Evolutionary conservation across 176 grass and related monocot genomes (phyloP).

Genomic region (Oryza glumipatula): DNA sequence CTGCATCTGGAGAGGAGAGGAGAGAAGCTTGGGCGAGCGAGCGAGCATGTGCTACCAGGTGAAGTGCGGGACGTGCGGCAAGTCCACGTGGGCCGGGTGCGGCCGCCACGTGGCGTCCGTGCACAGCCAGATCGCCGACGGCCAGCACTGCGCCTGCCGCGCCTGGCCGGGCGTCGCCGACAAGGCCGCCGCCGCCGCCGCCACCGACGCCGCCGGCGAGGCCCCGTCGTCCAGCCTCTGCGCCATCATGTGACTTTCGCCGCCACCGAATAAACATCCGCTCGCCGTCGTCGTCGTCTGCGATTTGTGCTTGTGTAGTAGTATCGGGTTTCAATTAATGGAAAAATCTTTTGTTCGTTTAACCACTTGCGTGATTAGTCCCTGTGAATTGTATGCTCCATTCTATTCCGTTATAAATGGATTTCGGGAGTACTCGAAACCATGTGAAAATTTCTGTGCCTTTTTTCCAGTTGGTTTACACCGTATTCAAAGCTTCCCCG

Average conservation of each 20-base stretch:
- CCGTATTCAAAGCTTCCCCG: too few species aligned
- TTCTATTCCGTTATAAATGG: too few species aligned
- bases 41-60: constrained; percentile 70
- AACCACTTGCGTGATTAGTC: not conserved
- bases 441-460: too few species aligned
- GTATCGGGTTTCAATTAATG: not conserved
- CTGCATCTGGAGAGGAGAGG: not conserved
- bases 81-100: constrained; percentile 81
- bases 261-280: not conserved
- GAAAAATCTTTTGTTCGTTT: not conserved
- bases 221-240: constrained; percentile 13
- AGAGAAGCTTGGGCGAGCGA: not conserved
- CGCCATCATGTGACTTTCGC: constrained; percentile 41
- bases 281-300: not conserved
- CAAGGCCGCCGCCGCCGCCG: not conserved
- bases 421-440: too few species aligned
- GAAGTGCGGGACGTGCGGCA: constrained; percentile 73
- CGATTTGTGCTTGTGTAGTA: not conserved
- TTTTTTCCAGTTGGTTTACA: too few species aligned
- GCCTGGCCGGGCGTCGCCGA: constrained; percentile 71
- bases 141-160: constrained; percentile 84
- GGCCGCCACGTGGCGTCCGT: constrained; percentile 79
- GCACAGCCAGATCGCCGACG: constrained; percentile 67
- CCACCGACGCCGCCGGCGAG: not conserved
- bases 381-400: too few species aligned